Conservation (phyloP, 495 filamentous ascomycete species). For the Aspergillus sparsus region DNA sequence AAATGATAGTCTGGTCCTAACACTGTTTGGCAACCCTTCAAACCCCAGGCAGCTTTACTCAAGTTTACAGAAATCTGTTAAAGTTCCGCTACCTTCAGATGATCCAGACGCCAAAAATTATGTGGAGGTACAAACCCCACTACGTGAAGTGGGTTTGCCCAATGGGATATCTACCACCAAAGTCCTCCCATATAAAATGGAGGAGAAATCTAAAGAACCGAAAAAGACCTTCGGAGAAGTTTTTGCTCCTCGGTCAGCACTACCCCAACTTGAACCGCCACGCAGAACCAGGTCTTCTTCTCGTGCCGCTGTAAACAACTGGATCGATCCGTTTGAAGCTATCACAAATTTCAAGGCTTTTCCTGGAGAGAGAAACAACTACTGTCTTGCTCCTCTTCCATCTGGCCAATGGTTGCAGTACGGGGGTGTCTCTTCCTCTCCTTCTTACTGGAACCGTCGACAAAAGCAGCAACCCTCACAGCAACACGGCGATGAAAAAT, state of each 20-base stretch:
- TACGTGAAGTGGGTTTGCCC: conserved; percentile 68
- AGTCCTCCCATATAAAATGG: conserved; percentile 57
- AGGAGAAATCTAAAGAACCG: conserved; percentile 39
- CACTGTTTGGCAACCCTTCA: conserved; percentile 65
- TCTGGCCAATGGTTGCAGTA: conserved; percentile 49
- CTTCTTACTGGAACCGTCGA: conserved; percentile 44
- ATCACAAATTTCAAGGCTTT: conserved; percentile 39
- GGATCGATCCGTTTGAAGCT: conserved; percentile 48
- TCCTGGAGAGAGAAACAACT: conserved; percentile 43
- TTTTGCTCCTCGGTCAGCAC: conserved; percentile 68
- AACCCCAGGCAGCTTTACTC: conserved; percentile 79
- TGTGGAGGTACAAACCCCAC: conserved; percentile 45
- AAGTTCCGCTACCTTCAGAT: conserved; percentile 35
- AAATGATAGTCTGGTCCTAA: conserved; percentile 62
- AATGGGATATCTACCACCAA: conserved; percentile 72
- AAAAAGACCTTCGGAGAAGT: conserved; percentile 75
- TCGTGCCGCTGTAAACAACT: conserved; percentile 31
- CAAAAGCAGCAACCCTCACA: conserved; percentile 37
- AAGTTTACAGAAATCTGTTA: conserved; percentile 64
- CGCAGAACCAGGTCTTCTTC: conserved; percentile 33
- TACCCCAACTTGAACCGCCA: conserved; percentile 71
- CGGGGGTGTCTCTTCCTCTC: conserved; percentile 44
- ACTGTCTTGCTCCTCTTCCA: conserved; percentile 42
- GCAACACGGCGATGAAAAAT: conserved; percentile 22
- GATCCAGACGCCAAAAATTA: conserved; percentile 47